Conservation (phyloP, 2,329 filamentous ascomycete species). For the Cladophialophora carrionii region DNA sequence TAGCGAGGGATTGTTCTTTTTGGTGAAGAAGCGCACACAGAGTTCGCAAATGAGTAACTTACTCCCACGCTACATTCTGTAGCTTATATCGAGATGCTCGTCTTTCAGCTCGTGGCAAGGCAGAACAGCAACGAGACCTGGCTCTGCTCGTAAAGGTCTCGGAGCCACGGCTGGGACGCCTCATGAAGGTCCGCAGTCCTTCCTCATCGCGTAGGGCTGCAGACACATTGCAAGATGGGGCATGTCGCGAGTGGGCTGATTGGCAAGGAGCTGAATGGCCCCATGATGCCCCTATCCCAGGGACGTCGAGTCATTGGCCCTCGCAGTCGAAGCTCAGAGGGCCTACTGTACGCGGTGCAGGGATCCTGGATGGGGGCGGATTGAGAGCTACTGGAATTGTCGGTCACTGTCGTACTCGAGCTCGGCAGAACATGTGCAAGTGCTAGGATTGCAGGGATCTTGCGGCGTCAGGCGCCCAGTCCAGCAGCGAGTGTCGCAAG, state of each 20-base stretch:
- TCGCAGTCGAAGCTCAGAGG: background rate
- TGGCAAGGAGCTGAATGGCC: background rate
- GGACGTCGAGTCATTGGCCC: background rate
- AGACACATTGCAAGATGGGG: background rate
- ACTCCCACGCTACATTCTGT: background rate
- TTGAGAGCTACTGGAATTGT: background rate
- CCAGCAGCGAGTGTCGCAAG: background rate
- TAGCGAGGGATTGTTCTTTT: background rate
- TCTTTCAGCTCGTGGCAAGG: background rate
- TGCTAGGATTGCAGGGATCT: background rate
- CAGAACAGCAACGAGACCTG: background rate
- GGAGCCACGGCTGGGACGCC: background rate
- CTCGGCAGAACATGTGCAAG: background rate
- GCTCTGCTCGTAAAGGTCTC: background rate
- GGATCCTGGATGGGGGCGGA: background rate
- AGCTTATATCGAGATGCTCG: background rate
- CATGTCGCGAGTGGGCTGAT: background rate
- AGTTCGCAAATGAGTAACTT: background rate
- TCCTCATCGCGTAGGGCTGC: background rate
- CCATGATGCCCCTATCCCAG: background rate
- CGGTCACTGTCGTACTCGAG: background rate
- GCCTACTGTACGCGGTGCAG: background rate
- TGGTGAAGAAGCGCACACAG: background rate
- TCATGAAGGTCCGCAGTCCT: too few relatives aligned
- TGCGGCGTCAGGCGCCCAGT: background rate